Evolutionary conservation across 2,329 filamentous ascomycete genomes (phyloP).

Genomic region (Verticillium alfalfae): DNA sequence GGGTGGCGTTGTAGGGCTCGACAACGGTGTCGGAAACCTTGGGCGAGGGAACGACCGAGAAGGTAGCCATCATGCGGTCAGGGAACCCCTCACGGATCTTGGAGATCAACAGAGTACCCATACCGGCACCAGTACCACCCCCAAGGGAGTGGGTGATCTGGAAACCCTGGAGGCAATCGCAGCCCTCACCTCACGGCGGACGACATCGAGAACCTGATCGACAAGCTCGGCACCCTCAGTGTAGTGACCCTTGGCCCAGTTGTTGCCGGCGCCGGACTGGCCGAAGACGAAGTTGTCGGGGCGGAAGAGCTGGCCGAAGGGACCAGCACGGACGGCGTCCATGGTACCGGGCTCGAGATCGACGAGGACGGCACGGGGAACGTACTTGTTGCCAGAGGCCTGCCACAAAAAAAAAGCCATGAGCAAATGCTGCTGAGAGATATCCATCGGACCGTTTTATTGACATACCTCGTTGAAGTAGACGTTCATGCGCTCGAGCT

Average conservation of each 20-base stretch:
- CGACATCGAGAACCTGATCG: conserved; percentile 95
- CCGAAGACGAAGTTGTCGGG: conserved; percentile 99
- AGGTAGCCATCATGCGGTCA: conserved; percentile 99
- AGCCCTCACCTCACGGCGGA: conserved; percentile 97
- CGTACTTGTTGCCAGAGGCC: conserved; percentile 98
- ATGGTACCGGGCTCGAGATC: conserved; percentile 99
- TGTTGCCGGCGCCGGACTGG: conserved; percentile 99
- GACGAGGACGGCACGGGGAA: conserved; percentile 97
- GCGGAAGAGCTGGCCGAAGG: conserved; percentile 98
- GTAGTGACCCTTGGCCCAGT: conserved; percentile 99
- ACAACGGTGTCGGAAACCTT: conserved; percentile 99
- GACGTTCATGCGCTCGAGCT: conserved; percentile 99
- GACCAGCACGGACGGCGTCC: conserved; percentile 97
- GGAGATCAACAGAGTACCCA: conserved; percentile 99
- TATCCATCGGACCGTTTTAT: not conserved
- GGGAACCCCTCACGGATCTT: conserved; percentile 99
- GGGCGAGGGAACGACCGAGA: conserved; percentile 96
- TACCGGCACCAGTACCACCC: conserved; percentile 99
- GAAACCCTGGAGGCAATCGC: conserved; percentile 99
- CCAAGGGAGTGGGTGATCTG: conserved; percentile 99
- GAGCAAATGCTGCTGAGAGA: not conserved
- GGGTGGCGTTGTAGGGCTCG: conserved; percentile 99
- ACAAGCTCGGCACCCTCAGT: conserved; percentile 99
- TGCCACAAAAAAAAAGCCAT: conserved; percentile 27
- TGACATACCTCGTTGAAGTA: conserved; percentile 77